Percentiles rank a stretch among this genome's conserved stretches.
Conservation (phyloP, 1,284 basidiomycete genomes). For the Marasmius tenuissimus region DNA sequence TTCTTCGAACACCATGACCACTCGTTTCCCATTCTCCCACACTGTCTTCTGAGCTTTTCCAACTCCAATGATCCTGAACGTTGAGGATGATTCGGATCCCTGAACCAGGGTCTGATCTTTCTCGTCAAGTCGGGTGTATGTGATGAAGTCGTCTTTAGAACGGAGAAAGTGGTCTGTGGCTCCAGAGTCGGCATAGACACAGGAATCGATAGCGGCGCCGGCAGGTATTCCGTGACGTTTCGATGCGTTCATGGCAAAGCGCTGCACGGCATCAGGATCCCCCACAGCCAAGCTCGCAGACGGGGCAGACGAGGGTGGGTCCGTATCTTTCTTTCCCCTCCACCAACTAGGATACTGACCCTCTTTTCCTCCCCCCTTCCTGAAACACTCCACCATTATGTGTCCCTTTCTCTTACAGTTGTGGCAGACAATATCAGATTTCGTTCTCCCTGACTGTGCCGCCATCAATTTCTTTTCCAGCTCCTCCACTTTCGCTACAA, state of each 20-base stretch:
- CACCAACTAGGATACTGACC: constrained; percentile 10
- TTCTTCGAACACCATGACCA: background rate
- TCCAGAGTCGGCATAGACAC: background rate
- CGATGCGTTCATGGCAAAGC: background rate
- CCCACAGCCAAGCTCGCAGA: background rate
- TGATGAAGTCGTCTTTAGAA: background rate
- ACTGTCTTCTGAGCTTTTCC: background rate
- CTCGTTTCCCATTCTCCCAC: background rate
- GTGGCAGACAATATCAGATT: background rate
- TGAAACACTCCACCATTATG: constrained; percentile 1
- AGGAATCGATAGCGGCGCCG: background rate
- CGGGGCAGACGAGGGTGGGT: no score
- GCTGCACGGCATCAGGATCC: background rate
- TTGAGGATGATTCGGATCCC: no score
- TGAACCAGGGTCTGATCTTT: background rate
- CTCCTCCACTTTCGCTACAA: background rate
- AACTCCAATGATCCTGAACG: no score
- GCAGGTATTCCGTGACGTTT: background rate
- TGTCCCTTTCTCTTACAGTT: constrained; percentile 1
- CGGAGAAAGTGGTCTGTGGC: constrained; percentile 9
- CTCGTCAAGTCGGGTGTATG: background rate
- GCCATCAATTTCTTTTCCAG: background rate
- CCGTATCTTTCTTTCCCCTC: constrained; percentile 4
- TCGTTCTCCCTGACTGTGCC: background rate
- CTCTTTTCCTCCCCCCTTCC: constrained; percentile 10